Conservation (phyloP, 1,284 basidiomycete species). For the Ganoderma lingzhi region DNA sequence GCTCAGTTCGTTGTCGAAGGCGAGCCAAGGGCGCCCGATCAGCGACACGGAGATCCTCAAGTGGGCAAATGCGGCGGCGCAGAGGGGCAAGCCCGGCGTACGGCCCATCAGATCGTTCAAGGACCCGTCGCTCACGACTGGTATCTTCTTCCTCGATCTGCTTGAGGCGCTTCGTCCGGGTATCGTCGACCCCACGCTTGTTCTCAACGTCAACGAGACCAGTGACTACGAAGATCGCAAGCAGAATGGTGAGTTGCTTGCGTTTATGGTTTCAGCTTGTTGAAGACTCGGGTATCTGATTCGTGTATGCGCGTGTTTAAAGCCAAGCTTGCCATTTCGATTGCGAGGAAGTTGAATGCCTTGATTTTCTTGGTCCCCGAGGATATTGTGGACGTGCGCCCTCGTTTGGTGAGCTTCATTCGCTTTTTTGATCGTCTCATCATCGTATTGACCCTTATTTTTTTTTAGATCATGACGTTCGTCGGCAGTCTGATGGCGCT, state of each 20-base stretch:
- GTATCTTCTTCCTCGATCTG: constrained; percentile 93
- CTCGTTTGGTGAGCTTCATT: constrained; percentile 71
- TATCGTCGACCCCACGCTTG: constrained; percentile 91
- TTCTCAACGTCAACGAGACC: constrained; percentile 67
- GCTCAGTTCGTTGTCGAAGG: constrained; percentile 79
- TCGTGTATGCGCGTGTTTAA: constrained; percentile 14
- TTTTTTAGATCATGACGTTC: constrained; percentile 55
- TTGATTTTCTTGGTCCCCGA: constrained; percentile 98
- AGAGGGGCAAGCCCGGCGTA: constrained; percentile 73
- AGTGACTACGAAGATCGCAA: constrained; percentile 91
- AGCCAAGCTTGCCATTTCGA: constrained; percentile 98
- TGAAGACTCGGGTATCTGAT: neutral
- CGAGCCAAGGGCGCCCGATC: constrained; percentile 80
- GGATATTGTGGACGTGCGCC: constrained; percentile 90
- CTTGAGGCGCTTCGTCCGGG: constrained; percentile 93
- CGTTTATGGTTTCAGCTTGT: neutral
- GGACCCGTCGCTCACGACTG: constrained; percentile 91
- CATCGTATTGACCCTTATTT: neutral
- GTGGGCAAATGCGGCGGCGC: constrained; percentile 95
- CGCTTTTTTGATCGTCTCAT: neutral
- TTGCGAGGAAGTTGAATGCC: constrained; percentile 96
- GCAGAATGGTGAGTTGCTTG: constrained; percentile 81
- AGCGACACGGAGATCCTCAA: constrained; percentile 94
- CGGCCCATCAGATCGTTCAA: constrained; percentile 91
- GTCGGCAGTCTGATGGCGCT: constrained; percentile 56